Evolutionary conservation across 2,329 filamentous ascomycete genomes (phyloP).

Genomic region (Massarina eburnea): DNA sequence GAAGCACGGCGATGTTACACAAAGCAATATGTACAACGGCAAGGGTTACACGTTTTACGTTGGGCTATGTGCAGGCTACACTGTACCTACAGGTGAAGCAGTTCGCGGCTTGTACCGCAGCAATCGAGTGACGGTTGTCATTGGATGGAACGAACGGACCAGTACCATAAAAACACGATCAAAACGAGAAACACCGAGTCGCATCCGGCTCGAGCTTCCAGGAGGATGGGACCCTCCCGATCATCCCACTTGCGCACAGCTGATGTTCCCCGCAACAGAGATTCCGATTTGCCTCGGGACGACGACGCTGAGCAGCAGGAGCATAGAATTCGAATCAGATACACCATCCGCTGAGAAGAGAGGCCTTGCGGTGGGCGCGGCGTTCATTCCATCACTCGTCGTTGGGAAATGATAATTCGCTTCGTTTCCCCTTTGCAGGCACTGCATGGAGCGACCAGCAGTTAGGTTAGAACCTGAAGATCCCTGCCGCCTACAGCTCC

Average conservation of each 20-base stretch:
- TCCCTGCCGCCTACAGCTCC: conserved; percentile 9
- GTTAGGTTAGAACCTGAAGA: conserved; percentile 12
- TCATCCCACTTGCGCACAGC: conserved; percentile 11
- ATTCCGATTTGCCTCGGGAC: background rate
- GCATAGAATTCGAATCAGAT: background rate
- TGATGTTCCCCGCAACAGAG: conserved; percentile 14
- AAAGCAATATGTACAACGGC: background rate
- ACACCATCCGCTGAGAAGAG: background rate
- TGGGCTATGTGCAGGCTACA: background rate
- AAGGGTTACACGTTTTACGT: background rate
- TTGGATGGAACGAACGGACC: background rate
- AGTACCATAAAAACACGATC: background rate
- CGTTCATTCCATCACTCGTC: background rate
- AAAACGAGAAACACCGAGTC: conserved; percentile 3
- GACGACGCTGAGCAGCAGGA: background rate
- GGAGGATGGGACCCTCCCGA: background rate
- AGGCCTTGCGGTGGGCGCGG: background rate
- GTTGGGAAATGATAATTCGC: background rate
- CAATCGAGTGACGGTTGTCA: background rate
- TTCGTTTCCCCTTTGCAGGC: background rate
- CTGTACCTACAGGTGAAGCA: too few species aligned
- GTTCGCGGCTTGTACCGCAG: too few species aligned
- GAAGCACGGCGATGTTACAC: too few species aligned
- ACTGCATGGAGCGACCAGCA: conserved; percentile 1
- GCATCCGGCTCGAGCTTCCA: conserved; percentile 1